These are phyloP conservation scores for Colletotrichum sp. DNA, from an alignment of 2,329 filamentous ascomycete genomes.

Conservation along the genomic window DNA sequence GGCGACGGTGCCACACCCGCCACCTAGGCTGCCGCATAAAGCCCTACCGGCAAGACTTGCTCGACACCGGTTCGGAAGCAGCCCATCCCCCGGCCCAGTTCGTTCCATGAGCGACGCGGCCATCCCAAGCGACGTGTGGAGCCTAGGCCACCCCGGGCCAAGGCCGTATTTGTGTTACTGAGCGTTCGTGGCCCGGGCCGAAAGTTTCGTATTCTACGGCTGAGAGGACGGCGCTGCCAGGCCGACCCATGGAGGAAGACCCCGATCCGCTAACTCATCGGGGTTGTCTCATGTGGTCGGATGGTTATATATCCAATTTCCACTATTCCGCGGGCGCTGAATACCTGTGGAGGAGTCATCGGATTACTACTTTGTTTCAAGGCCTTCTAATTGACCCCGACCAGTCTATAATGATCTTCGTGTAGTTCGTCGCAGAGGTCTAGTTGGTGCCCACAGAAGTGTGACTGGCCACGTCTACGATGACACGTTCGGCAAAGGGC, in stretches of 20 bases:
- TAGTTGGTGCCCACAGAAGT: neutral
- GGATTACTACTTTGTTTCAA: neutral
- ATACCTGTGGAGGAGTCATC: neutral
- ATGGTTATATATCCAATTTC: neutral
- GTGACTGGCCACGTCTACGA: neutral
- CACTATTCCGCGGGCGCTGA: neutral
- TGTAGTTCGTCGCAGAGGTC: neutral
- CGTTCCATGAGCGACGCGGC: neutral
- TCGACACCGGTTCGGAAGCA: neutral
- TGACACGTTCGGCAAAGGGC: neutral
- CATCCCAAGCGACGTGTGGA: neutral
- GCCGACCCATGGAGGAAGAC: neutral
- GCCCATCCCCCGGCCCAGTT: neutral
- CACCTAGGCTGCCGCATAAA: neutral
- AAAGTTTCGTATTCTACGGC: neutral
- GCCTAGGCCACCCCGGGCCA: neutral
- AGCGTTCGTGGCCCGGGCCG: conserved; percentile 5
- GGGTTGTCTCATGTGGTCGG: neutral
- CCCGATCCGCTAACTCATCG: neutral
- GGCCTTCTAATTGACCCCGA: neutral
- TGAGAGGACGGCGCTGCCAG: neutral
- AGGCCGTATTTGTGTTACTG: neutral
- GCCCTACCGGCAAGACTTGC: neutral
- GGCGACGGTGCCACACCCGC: neutral
- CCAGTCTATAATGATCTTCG: neutral